Conservation (phyloP, 768 basidiomycete genomes). For the Trametes villosa region DNA sequence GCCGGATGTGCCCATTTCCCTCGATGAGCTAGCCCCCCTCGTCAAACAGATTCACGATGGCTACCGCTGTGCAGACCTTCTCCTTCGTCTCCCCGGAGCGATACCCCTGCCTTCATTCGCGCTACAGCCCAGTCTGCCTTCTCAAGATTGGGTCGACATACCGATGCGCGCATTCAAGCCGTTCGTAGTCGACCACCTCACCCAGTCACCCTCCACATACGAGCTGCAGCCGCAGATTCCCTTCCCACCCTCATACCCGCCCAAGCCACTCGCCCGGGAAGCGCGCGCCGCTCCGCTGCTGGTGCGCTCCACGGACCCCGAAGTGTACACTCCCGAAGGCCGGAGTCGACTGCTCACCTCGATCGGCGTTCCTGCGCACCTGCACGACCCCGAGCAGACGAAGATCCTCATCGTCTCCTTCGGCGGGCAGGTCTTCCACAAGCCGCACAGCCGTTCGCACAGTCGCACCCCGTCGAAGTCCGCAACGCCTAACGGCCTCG, state of each 20-base stretch:
- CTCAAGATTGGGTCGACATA: conserved; percentile 64
- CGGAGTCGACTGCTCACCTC: conserved; percentile 57
- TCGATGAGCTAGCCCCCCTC: conserved; percentile 55
- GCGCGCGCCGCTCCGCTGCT: conserved; percentile 66
- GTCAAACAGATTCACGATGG: conserved; percentile 67
- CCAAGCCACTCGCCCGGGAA: conserved; percentile 40
- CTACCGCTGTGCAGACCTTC: conserved; percentile 71
- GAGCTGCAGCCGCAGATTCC: conserved; percentile 49
- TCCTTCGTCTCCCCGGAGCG: conserved; percentile 69
- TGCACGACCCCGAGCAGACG: conserved; percentile 50
- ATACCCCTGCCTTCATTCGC: conserved; percentile 81
- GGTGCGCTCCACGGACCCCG: conserved; percentile 58
- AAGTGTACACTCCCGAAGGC: conserved; percentile 56
- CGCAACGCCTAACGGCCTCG: not conserved
- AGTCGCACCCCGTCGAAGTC: conserved; percentile 31
- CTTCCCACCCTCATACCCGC: conserved; percentile 32
- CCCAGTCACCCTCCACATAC: conserved; percentile 34
- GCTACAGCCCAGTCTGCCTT: conserved; percentile 55
- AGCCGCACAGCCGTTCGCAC: conserved; percentile 48
- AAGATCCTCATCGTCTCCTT: conserved; percentile 81
- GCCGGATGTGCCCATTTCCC: conserved; percentile 60
- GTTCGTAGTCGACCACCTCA: conserved; percentile 49
- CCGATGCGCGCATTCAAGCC: conserved; percentile 48
- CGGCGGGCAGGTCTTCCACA: conserved; percentile 74
- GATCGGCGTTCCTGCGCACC: conserved; percentile 59